Evolutionary conservation across 2,329 filamentous ascomycete species (phyloP).

Genomic region (Clonostachys rhizophaga): DNA sequence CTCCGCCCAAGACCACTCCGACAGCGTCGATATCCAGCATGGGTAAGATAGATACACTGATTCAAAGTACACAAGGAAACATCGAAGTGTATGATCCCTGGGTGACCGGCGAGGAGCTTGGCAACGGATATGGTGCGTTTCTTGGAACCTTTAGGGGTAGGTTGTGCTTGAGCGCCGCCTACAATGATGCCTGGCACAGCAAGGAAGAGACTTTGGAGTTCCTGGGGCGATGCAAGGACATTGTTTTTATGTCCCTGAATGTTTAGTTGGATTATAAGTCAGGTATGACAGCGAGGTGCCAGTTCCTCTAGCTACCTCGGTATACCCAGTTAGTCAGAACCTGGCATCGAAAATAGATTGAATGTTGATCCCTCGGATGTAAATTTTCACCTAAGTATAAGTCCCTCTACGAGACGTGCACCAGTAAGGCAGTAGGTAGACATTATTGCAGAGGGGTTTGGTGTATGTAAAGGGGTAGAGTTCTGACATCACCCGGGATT

Average conservation of each 20-base stretch:
- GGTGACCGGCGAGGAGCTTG: slow-evolving; percentile 38
- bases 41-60: slow-evolving; percentile 24
- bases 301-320: no score
- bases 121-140: slow-evolving; percentile 30
- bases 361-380: no score
- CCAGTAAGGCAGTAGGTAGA: no score
- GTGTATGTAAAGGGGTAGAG: no score
- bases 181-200: slow-evolving; percentile 36
- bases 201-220: slow-evolving; percentile 9
- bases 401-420: no score
- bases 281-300: slow-evolving; percentile 18
- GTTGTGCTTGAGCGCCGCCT: slow-evolving; percentile 31
- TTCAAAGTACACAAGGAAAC: slow-evolving; percentile 13
- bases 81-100: slow-evolving; percentile 28
- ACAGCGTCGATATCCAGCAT: slow-evolving; percentile 25
- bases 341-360: no score
- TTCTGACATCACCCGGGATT: no score
- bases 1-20: slow-evolving; percentile 13
- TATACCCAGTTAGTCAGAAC: no score
- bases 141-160: slow-evolving; percentile 27
- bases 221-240: slow-evolving; percentile 8
- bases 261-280: slow-evolving; percentile 14
- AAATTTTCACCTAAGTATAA: no score
- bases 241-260: slow-evolving; percentile 2
- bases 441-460: no score